Conservation (phyloP, 306 rosid genomes). For the Sphenostylis stenocarpa region DNA sequence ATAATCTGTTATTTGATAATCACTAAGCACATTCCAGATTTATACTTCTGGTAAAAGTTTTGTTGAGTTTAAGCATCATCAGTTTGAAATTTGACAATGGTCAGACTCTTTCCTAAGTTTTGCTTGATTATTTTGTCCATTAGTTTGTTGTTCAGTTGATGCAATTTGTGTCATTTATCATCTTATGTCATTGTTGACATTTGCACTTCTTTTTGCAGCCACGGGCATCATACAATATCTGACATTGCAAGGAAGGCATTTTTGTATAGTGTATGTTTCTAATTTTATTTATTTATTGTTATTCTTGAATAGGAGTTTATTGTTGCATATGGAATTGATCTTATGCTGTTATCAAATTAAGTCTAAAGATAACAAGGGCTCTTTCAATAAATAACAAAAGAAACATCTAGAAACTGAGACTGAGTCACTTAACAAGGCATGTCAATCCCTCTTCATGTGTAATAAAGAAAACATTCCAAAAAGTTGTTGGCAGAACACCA, state of each 20-base stretch:
- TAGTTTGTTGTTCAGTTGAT: slow-evolving; percentile 5
- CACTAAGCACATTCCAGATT: background rate
- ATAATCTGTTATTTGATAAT: background rate
- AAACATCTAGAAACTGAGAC: background rate
- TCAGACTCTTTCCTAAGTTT: background rate
- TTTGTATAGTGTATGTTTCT: slow-evolving; percentile 81
- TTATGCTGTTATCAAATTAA: background rate
- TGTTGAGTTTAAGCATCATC: background rate
- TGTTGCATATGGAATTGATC: slow-evolving; percentile 2
- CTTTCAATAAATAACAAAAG: background rate
- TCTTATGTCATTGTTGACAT: slow-evolving; percentile 23
- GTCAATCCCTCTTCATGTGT: background rate
- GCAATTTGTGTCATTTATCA: slow-evolving; percentile 2
- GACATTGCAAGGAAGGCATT: slow-evolving; percentile 97
- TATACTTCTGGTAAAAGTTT: background rate
- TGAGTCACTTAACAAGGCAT: background rate
- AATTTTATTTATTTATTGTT: background rate
- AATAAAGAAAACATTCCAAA: background rate
- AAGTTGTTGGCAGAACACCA: background rate
- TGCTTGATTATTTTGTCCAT: slow-evolving; percentile 12
- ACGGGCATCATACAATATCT: slow-evolving; percentile 67
- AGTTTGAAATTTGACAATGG: slow-evolving; percentile 7
- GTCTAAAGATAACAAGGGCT: slow-evolving; percentile 1
- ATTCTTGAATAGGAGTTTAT: background rate
- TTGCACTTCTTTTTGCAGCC: slow-evolving; percentile 51